Evolutionary conservation across 2,329 filamentous ascomycete species (phyloP), one percentile per base, ranked within the genome.

Genomic region (Cryphonectria radicalis): DNA sequence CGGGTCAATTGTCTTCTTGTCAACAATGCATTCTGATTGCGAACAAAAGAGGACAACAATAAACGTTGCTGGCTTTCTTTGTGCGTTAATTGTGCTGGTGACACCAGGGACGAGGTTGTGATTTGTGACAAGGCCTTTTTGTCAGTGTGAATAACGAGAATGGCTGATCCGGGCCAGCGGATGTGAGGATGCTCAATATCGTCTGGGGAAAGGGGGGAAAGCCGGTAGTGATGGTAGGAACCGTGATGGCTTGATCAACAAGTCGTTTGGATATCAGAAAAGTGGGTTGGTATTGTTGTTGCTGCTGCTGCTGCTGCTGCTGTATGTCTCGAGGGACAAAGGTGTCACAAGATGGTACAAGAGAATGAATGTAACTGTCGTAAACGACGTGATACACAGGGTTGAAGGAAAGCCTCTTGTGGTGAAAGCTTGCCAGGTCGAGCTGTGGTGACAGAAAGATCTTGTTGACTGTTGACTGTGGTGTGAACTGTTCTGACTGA

Each of bases 141-240:
- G 40, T 50, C 60, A 37, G 17, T 40, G 60, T 5, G n/a, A 19
- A 50, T 22, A n/a, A 53, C 57, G 71, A 71, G 66, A 65, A 63
- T 66, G n/a, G 69, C n/a, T 69, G 55, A 62, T 73, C 71, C 71
- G 71, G 42, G 43, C 71, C 71, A 40, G 71, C 71, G 71, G 71
- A 71, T 71, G 67, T 71, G 67, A 66, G 22, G 43, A 43, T 67
- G 63, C 59, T 66, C 46, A 32, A 55, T 66, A 53, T 43, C 63
- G 70, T 57, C 46, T 59, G 53, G 64, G 68, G 13, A n/a, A n/a
- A 19, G 2, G 7, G 17, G 22, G 7, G n/a, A 50, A 50, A 50
- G 43, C n/a, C 11, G 40, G 59, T 50, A 42, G 55, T 63, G 59
- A 53, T 32, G 63, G 70, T 69, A 69, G 59, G 22, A 66, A 69